Evolutionary conservation across 2,329 filamentous ascomycete species (phyloP), one percentile per base, ranked within the genome.

Genomic region (Drechslerella coelobrocha): DNA sequence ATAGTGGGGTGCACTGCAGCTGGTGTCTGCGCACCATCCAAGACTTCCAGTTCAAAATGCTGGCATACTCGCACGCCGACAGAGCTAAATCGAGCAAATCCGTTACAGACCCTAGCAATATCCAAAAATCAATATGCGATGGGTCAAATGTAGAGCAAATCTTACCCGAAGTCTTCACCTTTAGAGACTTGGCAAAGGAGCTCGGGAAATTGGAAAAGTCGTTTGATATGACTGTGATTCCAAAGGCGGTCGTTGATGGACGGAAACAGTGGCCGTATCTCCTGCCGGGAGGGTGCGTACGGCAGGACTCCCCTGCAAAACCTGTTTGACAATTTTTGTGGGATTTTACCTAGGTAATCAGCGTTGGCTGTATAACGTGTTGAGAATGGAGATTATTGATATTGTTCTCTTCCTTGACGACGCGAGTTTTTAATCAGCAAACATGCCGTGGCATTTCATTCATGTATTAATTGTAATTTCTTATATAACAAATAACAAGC

Each of bases 121-220:
- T 61, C 8, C 56, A 61, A 50, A 69, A 61, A 23, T 41, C 63
- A 7, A 69, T 61, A 19, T 61, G 63, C 19, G 51, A 69, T 2
- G 56, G 56, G 14, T 61, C 56, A n/a, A 56, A 68, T 51, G 63
- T 68, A 14, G 63, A 68, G 21, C 55, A 47, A 23, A 68, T 68
- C 10, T 34, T 68, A 9, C 63, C 63, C 5, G 55, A 68, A 14
- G 56, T 61, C 48, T 68, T 68, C 41, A 56, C 55, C 12, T 68
- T 61, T 23, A 61, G 55, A 12, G 63, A 61, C 37, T 12, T 61
- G 12, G 56, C 63, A 21, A 61, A 61, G 26, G 63, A 61, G 43
- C 31, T 61, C 19, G 56, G 63, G 21, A 68, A 61, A 39, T 29
- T 61, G 39, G 55, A 61, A 29, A 68, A 41, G 26, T 68, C 55